Conservation (phyloP, 768 basidiomycete genomes). For the Cystoderma amianthinum region DNA sequence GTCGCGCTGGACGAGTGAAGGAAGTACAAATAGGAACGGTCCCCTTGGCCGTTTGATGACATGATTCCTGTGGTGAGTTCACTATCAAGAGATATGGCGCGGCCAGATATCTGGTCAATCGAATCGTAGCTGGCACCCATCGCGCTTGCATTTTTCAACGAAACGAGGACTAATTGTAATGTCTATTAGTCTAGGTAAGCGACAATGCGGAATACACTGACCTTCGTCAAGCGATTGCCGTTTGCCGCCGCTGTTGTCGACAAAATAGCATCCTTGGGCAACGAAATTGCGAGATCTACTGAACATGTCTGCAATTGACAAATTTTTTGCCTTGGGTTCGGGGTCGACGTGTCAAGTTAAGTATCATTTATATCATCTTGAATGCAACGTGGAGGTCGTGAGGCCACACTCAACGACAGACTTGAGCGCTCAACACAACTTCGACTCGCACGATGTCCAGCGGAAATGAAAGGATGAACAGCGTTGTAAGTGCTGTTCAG, state of each 20-base stretch:
- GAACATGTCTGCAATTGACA: not conserved
- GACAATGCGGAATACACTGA: not conserved
- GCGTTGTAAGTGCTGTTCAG: not conserved
- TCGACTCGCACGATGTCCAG: not conserved
- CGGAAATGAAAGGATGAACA: not conserved
- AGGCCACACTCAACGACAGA: not conserved
- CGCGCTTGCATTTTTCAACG: constrained; percentile 4
- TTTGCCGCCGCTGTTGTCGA: not conserved
- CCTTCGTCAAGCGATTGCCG: not conserved
- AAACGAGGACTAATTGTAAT: constrained; percentile 1
- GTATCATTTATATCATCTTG: not conserved
- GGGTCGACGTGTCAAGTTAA: not conserved
- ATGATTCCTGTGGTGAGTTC: not conserved
- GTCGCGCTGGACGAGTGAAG: constrained; percentile 4
- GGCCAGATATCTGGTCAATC: not conserved
- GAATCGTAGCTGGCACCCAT: constrained; percentile 6
- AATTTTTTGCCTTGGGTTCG: not conserved
- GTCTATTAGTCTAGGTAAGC: too few species aligned
- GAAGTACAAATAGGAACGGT: not conserved
- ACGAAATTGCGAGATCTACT: not conserved
- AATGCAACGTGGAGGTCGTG: not conserved
- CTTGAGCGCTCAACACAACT: not conserved
- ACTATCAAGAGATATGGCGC: not conserved
- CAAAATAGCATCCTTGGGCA: not conserved
- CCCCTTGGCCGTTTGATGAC: not conserved